Base-by-base conservation (phyloP, 2,329 filamentous ascomycete genomes). In the Exophiala xenobiotica region DNA sequence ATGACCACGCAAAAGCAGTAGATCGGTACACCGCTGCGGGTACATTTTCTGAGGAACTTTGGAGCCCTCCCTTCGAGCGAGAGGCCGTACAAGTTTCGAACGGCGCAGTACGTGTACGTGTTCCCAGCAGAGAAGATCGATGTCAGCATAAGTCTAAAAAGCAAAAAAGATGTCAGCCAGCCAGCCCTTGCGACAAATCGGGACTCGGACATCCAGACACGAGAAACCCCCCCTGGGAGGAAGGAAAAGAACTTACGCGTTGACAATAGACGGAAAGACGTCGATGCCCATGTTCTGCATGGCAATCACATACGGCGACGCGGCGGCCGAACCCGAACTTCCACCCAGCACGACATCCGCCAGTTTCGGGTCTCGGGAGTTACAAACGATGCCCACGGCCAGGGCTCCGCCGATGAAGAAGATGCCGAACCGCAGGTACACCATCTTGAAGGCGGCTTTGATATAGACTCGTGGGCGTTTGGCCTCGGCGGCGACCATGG, bases 381-480 rank as follows among this genome's bases (percentile, higher is more conserved):
- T 75, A 40, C 89, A 78, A 22, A 88, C 66, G 45, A 89, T 82
- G 3, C 86, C 85, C 2, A 88, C 82, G 11, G 78, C 80, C 3
- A 92, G 74, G 0, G 85, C 81, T 1, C 86, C 85, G 1, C 87
- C 77, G 27, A 88, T 78, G 69, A 89, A 90, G 68, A 91, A 90
- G 9, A 81, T 70, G 0, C 83, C 82, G 31, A 92, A 74, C 12
- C 88, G 85, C 67, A 85, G 87, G 65, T 89, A 89, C 1, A 80
- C 9, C 70, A 70, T 6, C 84, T 80, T 0, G 86, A 85, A 59
- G 85, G 85, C 62, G 83, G 79, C 2, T 83, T 79, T 65, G 88
- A 86, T 19, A 80, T 83, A 2, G 82, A 82, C 2, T 74, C 72
- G 72, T 72, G 74, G 9, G 67, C 66, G 58, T 85, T 80, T 66